These are phyloP conservation scores for Carex arenaria DNA, from an alignment of 202 grass and related monocot genomes.

Conservation along the genomic window DNA sequence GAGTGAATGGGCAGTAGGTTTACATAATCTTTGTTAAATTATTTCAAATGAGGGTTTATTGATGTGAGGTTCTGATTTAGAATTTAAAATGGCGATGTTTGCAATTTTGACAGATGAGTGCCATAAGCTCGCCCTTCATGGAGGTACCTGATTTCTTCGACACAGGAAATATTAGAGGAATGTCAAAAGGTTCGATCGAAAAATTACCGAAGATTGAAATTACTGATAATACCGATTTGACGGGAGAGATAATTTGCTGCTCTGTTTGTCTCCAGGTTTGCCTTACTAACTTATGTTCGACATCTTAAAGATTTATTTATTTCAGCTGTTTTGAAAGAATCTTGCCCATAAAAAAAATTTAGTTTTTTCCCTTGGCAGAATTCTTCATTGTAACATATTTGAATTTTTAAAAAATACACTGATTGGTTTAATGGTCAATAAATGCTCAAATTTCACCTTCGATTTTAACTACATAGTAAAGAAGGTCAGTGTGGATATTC, in stretches of 20 bases:
- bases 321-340: neutral
- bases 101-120: slow-evolving; percentile 61
- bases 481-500: neutral
- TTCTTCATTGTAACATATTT: neutral
- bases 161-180: slow-evolving; percentile 34
- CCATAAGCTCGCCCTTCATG: slow-evolving; percentile 58
- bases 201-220: slow-evolving; percentile 52
- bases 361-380: neutral
- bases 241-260: slow-evolving; percentile 59
- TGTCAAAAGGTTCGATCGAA: slow-evolving; percentile 37
- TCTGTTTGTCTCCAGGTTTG: slow-evolving; percentile 80
- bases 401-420: neutral
- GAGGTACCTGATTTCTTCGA: slow-evolving; percentile 80
- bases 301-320: neutral
- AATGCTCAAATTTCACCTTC: neutral
- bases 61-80: neutral
- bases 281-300: neutral
- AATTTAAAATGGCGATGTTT: neutral
- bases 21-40: neutral
- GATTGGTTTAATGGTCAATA: neutral
- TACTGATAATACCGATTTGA: slow-evolving; percentile 31
- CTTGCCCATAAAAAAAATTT: neutral
- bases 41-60: neutral
- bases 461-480: neutral
- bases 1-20: neutral